These are phyloP conservation scores for Acer campestre DNA, from an alignment of 345 rosid genomes.

Conservation along the genomic window DNA sequence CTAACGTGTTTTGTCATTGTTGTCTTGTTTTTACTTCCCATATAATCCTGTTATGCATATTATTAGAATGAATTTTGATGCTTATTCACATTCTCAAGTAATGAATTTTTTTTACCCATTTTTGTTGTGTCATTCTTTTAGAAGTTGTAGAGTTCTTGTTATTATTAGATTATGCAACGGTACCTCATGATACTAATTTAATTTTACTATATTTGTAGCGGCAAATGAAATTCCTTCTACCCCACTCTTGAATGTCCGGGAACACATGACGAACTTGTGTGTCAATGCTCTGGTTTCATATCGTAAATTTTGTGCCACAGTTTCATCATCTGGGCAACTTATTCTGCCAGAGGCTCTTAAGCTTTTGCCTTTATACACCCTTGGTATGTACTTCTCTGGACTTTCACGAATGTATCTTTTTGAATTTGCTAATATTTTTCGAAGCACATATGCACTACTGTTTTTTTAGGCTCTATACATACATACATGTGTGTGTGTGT, in stretches of 20 bases:
- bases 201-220: constrained; percentile 42
- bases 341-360: constrained; percentile 98
- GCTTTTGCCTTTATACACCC: constrained; percentile 87
- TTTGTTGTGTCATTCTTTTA: background rate
- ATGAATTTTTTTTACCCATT: background rate
- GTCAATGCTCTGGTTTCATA: constrained; percentile 75
- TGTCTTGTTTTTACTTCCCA: background rate
- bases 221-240: constrained; percentile 73
- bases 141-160: background rate
- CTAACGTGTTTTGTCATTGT: constrained; percentile 5
- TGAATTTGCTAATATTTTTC: background rate
- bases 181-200: constrained; percentile 13
- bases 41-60: background rate
- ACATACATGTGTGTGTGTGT: background rate
- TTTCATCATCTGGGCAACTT: constrained; percentile 92
- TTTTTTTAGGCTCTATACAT: background rate
- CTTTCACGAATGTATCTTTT: constrained; percentile 1
- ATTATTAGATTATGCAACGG: background rate
- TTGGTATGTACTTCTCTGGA: constrained; percentile 55
- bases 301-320: constrained; percentile 95
- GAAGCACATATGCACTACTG: background rate
- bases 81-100: background rate
- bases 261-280: constrained; percentile 74
- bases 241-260: constrained; percentile 64
- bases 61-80: background rate